These are phyloP conservation scores for Gaultheria prostrata DNA, from an alignment of 148 eudicot species.

Conservation along the genomic window DNA sequence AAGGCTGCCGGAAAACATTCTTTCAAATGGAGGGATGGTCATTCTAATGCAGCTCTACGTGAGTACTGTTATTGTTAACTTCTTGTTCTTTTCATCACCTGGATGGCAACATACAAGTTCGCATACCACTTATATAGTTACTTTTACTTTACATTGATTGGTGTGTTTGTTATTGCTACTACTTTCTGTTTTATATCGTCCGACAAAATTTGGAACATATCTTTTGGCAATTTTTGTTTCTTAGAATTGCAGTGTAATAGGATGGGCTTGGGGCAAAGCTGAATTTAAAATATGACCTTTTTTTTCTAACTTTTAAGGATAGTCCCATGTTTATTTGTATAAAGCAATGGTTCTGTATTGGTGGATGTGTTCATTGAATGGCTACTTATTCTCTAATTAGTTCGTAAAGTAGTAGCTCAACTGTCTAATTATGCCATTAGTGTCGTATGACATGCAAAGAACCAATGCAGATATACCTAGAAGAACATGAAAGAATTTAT, in stretches of 20 bases:
- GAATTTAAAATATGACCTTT: background rate
- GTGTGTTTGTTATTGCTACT: background rate
- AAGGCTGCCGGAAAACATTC: conserved; percentile 61
- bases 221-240: background rate
- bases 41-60: conserved; percentile 51
- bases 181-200: background rate
- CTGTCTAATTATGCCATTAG: background rate
- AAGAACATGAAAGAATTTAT: background rate
- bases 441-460: background rate
- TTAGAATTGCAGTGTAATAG: background rate
- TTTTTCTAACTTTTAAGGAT: background rate
- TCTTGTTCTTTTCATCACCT: background rate
- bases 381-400: background rate
- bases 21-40: conserved; percentile 84
- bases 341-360: background rate
- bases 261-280: background rate
- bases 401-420: background rate
- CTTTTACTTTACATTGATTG: background rate
- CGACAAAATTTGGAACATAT: background rate
- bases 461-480: background rate
- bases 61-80: conserved; percentile 23
- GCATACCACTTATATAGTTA: background rate
- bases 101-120: background rate
- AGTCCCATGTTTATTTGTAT: background rate
- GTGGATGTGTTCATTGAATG: conserved; percentile 3